Evolutionary conservation across 2,329 filamentous ascomycete species (phyloP).

Genomic region (Cytospora mali): DNA sequence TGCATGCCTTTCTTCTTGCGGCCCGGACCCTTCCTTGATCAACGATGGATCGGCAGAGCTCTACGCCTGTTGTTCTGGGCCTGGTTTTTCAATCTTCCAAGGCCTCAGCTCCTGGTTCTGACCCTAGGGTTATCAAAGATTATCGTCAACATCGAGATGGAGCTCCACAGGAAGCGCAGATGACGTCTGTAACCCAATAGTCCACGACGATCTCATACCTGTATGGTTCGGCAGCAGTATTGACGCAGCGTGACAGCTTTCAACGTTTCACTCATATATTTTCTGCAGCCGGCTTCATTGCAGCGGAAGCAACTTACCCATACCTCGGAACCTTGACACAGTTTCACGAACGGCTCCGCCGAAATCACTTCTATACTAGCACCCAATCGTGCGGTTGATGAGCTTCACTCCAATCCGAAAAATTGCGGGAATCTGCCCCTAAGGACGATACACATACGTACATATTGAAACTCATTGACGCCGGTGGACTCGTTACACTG

Average conservation of each 20-base stretch:
- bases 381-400: neutral
- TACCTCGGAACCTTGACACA: neutral
- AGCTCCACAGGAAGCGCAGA: neutral
- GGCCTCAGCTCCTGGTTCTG: neutral
- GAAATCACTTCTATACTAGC: neutral
- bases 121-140: neutral
- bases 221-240: neutral
- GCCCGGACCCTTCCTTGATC: neutral
- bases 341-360: neutral
- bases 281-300: neutral
- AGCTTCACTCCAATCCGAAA: neutral
- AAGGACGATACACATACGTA: neutral
- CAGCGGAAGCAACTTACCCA: neutral
- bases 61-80: neutral
- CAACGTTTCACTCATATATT: slow-evolving; percentile 16
- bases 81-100: neutral
- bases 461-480: slow-evolving; percentile 1
- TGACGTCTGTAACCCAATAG: neutral
- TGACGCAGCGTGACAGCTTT: slow-evolving; percentile 2
- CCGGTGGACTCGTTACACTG: slow-evolving; percentile 11
- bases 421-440: neutral
- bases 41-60: neutral
- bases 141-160: neutral
- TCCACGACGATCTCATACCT: neutral
- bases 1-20: neutral